Percentiles rank a stretch among this genome's conserved stretches.
phyloP scores from a whole-genome alignment of 495 filamentous ascomycete genomes.

The Diplogelasinospora grovesii region DNA sequence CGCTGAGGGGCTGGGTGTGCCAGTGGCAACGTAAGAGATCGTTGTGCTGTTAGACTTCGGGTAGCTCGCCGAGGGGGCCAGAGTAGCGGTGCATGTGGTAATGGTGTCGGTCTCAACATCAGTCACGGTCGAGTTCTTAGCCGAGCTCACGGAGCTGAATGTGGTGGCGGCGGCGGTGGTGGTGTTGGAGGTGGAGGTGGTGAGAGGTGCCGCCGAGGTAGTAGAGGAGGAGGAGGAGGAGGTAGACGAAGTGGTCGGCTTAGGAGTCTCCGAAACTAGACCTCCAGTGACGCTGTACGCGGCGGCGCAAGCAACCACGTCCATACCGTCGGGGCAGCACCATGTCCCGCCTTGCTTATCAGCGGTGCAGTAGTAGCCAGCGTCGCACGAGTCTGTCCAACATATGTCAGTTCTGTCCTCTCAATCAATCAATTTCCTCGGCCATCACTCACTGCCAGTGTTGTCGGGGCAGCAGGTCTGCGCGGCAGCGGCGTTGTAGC shows the following conservation, averaged over 20 bases:
- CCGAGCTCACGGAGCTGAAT: slow-evolving; percentile 1
- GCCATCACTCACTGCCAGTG: slow-evolving; percentile 34
- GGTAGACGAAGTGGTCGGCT: slow-evolving; percentile 16
- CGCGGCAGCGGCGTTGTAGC: slow-evolving; percentile 34
- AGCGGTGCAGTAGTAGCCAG: slow-evolving; percentile 41
- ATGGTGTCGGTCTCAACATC: not conserved
- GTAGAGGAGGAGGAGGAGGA: slow-evolving; percentile 15
- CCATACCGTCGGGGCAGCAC: slow-evolving; percentile 42
- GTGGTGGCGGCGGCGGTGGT: slow-evolving; percentile 7
- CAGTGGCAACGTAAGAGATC: slow-evolving; percentile 2
- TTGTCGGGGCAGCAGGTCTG: slow-evolving; percentile 40
- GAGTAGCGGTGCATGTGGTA: slow-evolving; percentile 1
- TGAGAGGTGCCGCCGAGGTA: slow-evolving; percentile 12
- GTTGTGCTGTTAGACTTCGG: slow-evolving; percentile 15
- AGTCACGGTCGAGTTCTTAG: slow-evolving; percentile 11
- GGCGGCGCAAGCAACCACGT: slow-evolving; percentile 34
- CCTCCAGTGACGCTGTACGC: slow-evolving; percentile 31
- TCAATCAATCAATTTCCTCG: not conserved
- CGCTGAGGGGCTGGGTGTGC: slow-evolving; percentile 8
- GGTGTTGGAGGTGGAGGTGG: slow-evolving; percentile 10
- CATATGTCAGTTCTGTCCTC: slow-evolving; percentile 7
- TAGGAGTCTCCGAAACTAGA: slow-evolving; percentile 29
- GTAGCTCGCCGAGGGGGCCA: slow-evolving; percentile 5
- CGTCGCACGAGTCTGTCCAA: slow-evolving; percentile 39
- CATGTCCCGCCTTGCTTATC: slow-evolving; percentile 32